Evolutionary conservation across 2,329 filamentous ascomycete genomes (phyloP), one percentile per base, ranked within the genome.

Genomic region (Pyrenophora graminea): DNA sequence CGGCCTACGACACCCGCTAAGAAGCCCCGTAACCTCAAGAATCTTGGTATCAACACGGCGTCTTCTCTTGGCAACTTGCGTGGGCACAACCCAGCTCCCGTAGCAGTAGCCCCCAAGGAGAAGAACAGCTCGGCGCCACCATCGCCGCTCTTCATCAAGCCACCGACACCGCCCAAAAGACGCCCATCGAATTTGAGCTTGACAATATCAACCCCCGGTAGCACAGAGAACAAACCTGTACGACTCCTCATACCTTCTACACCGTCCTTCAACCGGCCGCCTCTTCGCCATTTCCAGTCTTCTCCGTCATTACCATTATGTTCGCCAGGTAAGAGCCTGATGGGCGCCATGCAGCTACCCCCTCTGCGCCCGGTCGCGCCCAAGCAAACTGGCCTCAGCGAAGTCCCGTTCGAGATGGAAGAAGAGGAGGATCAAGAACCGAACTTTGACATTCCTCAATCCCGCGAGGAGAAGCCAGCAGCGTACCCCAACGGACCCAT

Each of bases 401-500:
- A 80, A 79, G 85, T 88, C 53, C 83, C 83, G n/a, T 84, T 86
- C 62, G 87, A 87, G 59, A 87, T 88, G 63, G 88, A 90, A 69
- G 88, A 91, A 62, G 68, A 90, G 68, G 85, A 89, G 51, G 76
- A 79, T 40, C 76, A 77, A 42, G 77, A 80, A 51, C 77, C 76
- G 33, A 80, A 80, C 49, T 80, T 80, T 45, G 79, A 81, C 46
- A 68, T 80, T 30, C 81, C 83, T 32, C 80, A 85, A 53, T 87
- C 84, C 7, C 78, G 80, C 25, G 83, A 85, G 63, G 82, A 82
- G 59, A 92, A 92, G 74, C 88, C 88, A 0, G 89, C 89, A 13
- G 88, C 88, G 1, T 95, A 95, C 67, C 90, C 90, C 0, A 83
- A 91, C 59, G 90, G 90, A 0, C 90, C 90, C 0, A 87, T 93